phyloP scores from a whole-genome alignment of 2,329 filamentous ascomycete species.

The Penicillium sclerotiorum region DNA sequence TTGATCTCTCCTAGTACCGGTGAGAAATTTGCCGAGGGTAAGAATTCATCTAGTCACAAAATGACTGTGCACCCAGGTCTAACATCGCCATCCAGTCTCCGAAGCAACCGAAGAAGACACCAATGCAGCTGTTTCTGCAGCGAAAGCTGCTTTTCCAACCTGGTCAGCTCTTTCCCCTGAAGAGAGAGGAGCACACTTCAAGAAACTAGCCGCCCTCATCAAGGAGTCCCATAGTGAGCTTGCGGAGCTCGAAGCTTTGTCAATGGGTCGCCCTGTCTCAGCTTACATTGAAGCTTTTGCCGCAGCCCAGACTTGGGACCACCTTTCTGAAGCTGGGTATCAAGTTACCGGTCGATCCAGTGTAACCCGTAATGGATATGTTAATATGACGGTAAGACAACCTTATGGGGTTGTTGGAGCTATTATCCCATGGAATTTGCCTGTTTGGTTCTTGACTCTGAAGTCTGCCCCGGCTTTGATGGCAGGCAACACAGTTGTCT shows the following conservation, averaged over 20 bases:
- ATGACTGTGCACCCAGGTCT: neutral
- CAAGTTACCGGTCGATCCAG: conserved; percentile 21
- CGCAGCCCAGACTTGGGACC: conserved; percentile 18
- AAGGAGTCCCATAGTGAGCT: conserved; percentile 27
- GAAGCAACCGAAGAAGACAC: conserved; percentile 32
- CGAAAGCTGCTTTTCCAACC: conserved; percentile 35
- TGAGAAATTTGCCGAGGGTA: conserved; percentile 25
- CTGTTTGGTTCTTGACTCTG: conserved; percentile 78
- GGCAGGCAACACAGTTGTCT: conserved; percentile 61
- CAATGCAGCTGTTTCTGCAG: conserved; percentile 34
- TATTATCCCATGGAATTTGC: conserved; percentile 88
- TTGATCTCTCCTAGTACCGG: conserved; percentile 22
- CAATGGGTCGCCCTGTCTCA: conserved; percentile 36
- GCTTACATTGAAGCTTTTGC: conserved; percentile 21
- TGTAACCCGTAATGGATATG: conserved; percentile 18
- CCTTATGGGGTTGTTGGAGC: neutral
- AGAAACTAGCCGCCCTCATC: conserved; percentile 32
- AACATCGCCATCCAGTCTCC: conserved; percentile 5
- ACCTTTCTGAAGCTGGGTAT: conserved; percentile 28
- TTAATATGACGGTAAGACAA: conserved; percentile 31
- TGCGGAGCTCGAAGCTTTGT: conserved; percentile 37
- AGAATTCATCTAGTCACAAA: no score
- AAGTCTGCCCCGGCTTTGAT: conserved; percentile 73
- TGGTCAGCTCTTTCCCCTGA: conserved; percentile 30
- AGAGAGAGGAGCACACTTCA: conserved; percentile 27